Evolutionary conservation across 2,329 filamentous ascomycete species (phyloP).

Genomic region (Simplicillium aogashimaense): DNA sequence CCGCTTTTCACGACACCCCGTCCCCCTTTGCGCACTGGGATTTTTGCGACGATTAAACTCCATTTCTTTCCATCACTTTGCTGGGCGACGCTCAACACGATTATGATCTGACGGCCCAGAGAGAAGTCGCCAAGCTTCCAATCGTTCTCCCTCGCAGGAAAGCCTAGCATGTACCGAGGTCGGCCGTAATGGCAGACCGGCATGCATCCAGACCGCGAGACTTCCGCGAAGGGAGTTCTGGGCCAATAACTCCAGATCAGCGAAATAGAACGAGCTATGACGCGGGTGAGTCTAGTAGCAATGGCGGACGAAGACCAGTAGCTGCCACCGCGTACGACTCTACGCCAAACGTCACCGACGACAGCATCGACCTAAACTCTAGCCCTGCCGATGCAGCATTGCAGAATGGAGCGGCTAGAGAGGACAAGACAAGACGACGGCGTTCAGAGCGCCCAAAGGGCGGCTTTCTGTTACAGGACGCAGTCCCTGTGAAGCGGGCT

Average conservation of each 20-base stretch:
- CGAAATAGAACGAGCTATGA: constrained; percentile 28
- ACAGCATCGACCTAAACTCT: constrained; percentile 6
- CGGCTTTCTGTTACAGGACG: no score
- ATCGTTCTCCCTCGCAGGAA: no score
- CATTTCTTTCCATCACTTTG: no score
- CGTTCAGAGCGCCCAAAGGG: constrained; percentile 8
- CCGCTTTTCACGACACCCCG: no score
- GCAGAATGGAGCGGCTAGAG: constrained; percentile 9
- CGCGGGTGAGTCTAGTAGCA: constrained; percentile 32
- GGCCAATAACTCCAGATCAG: constrained; percentile 3
- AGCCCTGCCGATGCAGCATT: constrained; percentile 1
- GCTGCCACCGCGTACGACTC: constrained; percentile 4
- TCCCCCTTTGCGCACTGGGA: no score
- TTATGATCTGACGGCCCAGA: no score
- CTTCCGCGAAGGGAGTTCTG: not conserved
- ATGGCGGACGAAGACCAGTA: constrained; percentile 17
- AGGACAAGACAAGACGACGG: constrained; percentile 7
- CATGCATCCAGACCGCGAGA: constrained; percentile 6
- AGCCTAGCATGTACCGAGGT: constrained; percentile 10
- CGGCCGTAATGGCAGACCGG: constrained; percentile 11
- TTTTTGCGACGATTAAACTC: no score
- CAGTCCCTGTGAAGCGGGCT: no score
- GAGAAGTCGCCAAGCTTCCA: no score
- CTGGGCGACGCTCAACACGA: no score
- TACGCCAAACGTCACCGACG: constrained; percentile 7